These are phyloP conservation scores for Anisodus tanguticus DNA, from an alignment of 257 asterid genomes.

Conservation along the genomic window DNA sequence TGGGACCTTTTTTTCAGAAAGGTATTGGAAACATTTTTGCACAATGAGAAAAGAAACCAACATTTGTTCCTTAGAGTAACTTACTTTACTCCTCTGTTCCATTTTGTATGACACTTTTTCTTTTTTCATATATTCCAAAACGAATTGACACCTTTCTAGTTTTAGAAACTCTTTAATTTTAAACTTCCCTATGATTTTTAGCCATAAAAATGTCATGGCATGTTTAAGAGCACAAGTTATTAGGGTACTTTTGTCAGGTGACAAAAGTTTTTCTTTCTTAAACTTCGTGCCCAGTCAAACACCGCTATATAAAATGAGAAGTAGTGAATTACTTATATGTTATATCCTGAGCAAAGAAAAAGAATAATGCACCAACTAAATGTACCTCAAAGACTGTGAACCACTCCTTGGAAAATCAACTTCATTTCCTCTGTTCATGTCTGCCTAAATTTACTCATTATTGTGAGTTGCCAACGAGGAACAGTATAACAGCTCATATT, in stretches of 20 bases:
- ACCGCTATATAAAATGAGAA: neutral
- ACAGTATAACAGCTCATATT: conserved; percentile 40
- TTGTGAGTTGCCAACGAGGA: conserved; percentile 48
- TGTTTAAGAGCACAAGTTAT: neutral
- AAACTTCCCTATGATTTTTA: neutral
- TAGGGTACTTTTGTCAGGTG: neutral
- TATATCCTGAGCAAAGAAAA: conserved; percentile 18
- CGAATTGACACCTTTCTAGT: neutral
- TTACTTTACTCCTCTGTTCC: neutral
- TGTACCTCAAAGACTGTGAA: conserved; percentile 67
- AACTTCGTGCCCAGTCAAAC: neutral
- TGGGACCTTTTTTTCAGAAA: neutral
- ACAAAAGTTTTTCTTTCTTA: neutral
- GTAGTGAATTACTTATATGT: neutral
- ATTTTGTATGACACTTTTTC: neutral
- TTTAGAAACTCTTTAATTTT: neutral
- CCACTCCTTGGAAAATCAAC: conserved; percentile 49
- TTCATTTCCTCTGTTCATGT: conserved; percentile 55
- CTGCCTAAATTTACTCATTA: conserved; percentile 59
- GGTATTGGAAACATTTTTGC: neutral
- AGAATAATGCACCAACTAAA: conserved; percentile 27
- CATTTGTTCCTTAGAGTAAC: neutral
- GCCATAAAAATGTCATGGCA: conserved; percentile 16
- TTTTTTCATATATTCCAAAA: neutral
- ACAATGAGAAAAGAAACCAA: neutral